A percentile compares a stretch with the other conserved stretches of the same genome.
phyloP scores from a whole-genome alignment of 805 yeast species.

The Nakazawaea ernobii region DNA sequence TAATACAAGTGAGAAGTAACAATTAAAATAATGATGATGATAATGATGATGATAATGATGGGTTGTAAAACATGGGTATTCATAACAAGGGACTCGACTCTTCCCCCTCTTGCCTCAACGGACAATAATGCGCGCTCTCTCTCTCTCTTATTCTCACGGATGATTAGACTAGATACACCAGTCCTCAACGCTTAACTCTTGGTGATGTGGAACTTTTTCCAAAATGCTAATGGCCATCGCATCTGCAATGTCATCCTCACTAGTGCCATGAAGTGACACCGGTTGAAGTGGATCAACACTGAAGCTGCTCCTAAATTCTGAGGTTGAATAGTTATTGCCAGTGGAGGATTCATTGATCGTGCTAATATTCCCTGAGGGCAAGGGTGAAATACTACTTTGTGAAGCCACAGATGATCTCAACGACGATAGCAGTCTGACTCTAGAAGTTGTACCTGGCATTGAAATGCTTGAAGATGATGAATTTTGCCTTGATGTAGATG shows the following conservation, averaged over 20 bases:
- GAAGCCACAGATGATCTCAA: constrained; percentile 4
- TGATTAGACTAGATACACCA: constrained; percentile 5
- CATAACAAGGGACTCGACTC: no score
- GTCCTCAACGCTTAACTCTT: constrained; percentile 6
- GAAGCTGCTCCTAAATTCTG: background rate
- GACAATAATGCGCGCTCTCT: background rate
- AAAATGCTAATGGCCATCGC: constrained; percentile 15
- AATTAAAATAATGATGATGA: no score
- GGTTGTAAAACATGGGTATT: background rate
- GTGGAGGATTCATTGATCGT: background rate
- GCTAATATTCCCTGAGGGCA: background rate
- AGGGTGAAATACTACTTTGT: background rate
- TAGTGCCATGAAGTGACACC: background rate
- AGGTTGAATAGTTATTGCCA: background rate
- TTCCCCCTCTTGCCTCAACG: background rate
- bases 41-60: no score
- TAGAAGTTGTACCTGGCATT: background rate
- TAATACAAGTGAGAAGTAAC: no score
- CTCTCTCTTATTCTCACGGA: background rate
- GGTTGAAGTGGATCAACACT: background rate
- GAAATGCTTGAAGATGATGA: constrained; percentile 2
- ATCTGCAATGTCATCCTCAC: constrained; percentile 14
- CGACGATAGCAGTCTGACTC: background rate
- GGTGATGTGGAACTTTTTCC: constrained; percentile 12
- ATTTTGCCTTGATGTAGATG: background rate